phyloP scores from a whole-genome alignment of 139 green algal genomes.

The Trebouxia sp. region DNA sequence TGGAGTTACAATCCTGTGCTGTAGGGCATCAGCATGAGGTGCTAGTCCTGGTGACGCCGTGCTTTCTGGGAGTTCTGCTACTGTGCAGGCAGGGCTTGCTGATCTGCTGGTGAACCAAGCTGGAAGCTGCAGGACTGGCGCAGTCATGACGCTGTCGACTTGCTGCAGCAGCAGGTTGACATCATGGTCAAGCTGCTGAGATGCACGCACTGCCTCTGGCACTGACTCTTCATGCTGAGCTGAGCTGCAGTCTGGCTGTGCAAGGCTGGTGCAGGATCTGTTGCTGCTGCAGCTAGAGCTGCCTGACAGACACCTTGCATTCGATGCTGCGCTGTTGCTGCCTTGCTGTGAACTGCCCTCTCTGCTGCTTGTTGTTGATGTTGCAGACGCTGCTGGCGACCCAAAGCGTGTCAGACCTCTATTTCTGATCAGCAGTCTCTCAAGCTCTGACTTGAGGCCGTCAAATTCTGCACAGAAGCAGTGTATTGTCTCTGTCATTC shows the following conservation, averaged over 20 bases:
- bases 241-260: neutral
- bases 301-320: neutral
- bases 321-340: neutral
- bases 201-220: neutral
- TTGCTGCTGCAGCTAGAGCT: neutral
- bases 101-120: neutral
- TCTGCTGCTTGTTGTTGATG: neutral
- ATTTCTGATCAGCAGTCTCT: constrained; percentile 5
- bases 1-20: neutral
- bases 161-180: neutral
- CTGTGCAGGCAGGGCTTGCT: neutral
- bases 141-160: neutral
- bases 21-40: neutral
- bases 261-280: neutral
- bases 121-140: neutral
- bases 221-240: neutral
- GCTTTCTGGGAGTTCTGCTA: neutral
- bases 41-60: neutral
- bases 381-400: neutral
- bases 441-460: constrained; percentile 2
- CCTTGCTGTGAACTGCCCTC: neutral
- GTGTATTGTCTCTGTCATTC: too few species aligned
- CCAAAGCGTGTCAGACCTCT: neutral
- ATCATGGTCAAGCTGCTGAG: neutral
- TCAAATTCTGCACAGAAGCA: constrained; percentile 2